Evolutionary conservation across 1,284 basidiomycete genomes (phyloP).

Genomic region (Singerocomus inundabilis): DNA sequence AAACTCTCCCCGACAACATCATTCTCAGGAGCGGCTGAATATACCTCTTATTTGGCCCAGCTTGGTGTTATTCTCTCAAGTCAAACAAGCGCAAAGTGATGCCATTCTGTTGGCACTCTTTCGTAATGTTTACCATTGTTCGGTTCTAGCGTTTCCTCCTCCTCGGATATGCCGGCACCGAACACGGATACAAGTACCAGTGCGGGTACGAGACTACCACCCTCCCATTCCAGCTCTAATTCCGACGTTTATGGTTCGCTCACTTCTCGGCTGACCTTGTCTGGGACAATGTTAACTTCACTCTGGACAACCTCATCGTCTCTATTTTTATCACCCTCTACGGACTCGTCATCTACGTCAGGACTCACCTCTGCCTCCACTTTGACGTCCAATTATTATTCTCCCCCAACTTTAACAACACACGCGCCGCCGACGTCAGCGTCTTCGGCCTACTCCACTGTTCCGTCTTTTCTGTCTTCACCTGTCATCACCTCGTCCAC

Average conservation of each 20-base stretch:
- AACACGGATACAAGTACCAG: conserved; percentile 10
- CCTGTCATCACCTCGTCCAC: not conserved
- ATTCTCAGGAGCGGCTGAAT: not conserved
- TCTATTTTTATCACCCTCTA: not conserved
- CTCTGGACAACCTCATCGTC: conserved; percentile 1
- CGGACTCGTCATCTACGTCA: conserved; percentile 2
- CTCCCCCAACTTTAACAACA: not conserved
- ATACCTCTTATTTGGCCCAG: not conserved
- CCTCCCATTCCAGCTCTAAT: conserved; percentile 17
- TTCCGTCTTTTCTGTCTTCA: not conserved
- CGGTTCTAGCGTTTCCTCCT: conserved; percentile 3
- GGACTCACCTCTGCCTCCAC: not conserved
- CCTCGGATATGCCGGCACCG: not conserved
- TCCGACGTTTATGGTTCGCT: conserved; percentile 9
- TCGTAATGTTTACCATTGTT: conserved; percentile 9
- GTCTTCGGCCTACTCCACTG: not conserved
- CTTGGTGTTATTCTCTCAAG: not conserved
- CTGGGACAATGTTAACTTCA: not conserved
- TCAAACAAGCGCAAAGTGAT: conserved; percentile 12
- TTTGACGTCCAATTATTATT: not conserved
- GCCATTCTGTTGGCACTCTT: not conserved
- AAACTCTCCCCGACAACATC: conserved; percentile 7
- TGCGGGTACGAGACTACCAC: conserved; percentile 21
- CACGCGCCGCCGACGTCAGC: not conserved
- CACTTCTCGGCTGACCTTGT: not conserved